Evolutionary conservation across 495 filamentous ascomycete genomes (phyloP).

Genomic region (Tuber magnatum): DNA sequence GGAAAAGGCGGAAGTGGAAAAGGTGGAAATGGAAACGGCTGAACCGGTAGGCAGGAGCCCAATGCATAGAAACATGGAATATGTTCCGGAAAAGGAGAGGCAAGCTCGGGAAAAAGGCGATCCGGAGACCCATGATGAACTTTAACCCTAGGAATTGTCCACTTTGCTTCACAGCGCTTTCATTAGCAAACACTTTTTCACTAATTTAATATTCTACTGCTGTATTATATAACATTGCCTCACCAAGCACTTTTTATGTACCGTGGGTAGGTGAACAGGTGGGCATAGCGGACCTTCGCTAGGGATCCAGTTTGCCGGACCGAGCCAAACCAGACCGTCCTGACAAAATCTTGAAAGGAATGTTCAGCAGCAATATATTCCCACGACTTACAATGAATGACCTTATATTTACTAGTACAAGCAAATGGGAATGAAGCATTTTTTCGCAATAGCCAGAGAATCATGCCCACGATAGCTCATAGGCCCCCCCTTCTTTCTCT

Average conservation of each 20-base stretch:
- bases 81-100: conserved; percentile 8
- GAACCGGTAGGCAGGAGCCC: conserved; percentile 3
- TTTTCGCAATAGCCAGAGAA: conserved; percentile 5
- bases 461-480: background rate
- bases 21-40: conserved; percentile 4
- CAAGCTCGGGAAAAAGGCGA: conserved; percentile 5
- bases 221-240: background rate
- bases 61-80: conserved; percentile 14
- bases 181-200: background rate
- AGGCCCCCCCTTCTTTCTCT: background rate
- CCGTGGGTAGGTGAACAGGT: background rate
- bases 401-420: conserved; percentile 3
- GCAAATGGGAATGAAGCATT: conserved; percentile 3
- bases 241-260: background rate
- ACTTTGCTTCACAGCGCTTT: background rate
- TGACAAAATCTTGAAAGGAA: background rate
- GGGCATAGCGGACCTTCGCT: background rate
- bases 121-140: conserved; percentile 8
- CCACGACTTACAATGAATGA: background rate
- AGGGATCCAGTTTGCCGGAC: background rate
- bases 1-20: conserved; percentile 17
- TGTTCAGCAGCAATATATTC: background rate
- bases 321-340: background rate
- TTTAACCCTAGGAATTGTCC: background rate
- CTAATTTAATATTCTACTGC: background rate